Percentiles rank a stretch among this genome's conserved stretches.
Conservation (phyloP, 352 stramenopile genomes). For the Phytophthora colocasiae region DNA sequence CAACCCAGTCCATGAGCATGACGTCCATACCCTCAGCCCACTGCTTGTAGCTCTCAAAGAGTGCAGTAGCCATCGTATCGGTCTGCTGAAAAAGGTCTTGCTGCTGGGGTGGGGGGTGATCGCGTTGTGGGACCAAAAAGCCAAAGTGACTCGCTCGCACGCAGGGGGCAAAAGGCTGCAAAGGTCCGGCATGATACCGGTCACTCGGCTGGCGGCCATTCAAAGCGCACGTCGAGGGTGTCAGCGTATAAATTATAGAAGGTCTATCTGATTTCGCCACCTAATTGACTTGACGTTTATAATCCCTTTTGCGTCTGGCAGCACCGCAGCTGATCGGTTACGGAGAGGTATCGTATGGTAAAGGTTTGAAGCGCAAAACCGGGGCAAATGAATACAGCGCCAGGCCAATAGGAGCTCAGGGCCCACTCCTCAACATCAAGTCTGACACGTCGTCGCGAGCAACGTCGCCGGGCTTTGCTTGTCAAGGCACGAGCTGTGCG, state of each 20-base stretch:
- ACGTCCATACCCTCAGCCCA: constrained; percentile 43
- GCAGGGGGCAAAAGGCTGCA: constrained; percentile 20
- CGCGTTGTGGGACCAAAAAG: constrained; percentile 38
- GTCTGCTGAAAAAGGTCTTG: constrained; percentile 17
- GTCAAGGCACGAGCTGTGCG: neutral
- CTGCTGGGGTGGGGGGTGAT: constrained; percentile 13
- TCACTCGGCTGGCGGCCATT: constrained; percentile 38
- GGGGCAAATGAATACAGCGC: constrained; percentile 17
- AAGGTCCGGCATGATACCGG: constrained; percentile 28
- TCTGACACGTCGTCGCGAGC: constrained; percentile 30
- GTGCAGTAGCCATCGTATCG: constrained; percentile 36
- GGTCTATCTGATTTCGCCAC: constrained; percentile 25
- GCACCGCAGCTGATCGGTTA: constrained; percentile 19
- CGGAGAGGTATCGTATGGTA: constrained; percentile 6
- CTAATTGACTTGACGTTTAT: constrained; percentile 5
- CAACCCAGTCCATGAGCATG: constrained; percentile 48
- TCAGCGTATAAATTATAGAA: constrained; percentile 28
- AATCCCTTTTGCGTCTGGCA: neutral
- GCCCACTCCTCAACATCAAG: constrained; percentile 30
- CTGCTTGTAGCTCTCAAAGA: constrained; percentile 49
- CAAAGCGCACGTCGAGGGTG: constrained; percentile 34
- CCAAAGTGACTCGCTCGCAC: constrained; percentile 26
- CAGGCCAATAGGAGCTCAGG: neutral
- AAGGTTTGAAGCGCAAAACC: constrained; percentile 4
- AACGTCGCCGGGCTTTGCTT: constrained; percentile 7